Evolutionary conservation across 2,329 filamentous ascomycete genomes (phyloP), one percentile per base, ranked within the genome.

Genomic region (Aspergillus amoenus): DNA sequence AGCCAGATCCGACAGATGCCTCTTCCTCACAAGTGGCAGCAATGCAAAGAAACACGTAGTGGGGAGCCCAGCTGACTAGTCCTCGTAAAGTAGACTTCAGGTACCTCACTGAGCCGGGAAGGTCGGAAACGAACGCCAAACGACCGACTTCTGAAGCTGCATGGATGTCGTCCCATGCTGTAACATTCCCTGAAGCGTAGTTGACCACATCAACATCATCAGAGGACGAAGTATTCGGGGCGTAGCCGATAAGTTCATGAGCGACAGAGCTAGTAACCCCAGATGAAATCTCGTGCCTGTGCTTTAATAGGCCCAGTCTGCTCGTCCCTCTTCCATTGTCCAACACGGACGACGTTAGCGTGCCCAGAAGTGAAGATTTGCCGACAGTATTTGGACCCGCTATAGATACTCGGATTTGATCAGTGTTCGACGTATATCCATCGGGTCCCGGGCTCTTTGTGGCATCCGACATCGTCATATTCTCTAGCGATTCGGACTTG

Each of bases 161-260:
- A 71, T 99, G 94, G 52, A 97, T 94, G 70, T 97, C 93, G 52
- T 90, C 87, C 94, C 94, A 99, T 0, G 92, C 93, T 57, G 91
- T 90, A 46, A 97, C 88, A 69, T 96, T 91, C 13, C 87, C 88
- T 58, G 89, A 88, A 3, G 90, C 88, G 71, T 95, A 97, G 70
- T 96, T 97, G 67, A 96, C 67, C 50, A 80, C 72, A 30, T 69
- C 80, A 40, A 94, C 78, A 17, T 79, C 72, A 7, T 58, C 56
- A 6, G 60, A 52, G 9, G 63, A 40, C 5, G 63, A 45, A 3
- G 55, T 44, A 37, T 57, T 60, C 6, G 66, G 62, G 42, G 83
- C 81, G 71, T 97, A 99, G 7, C 94, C 94, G 60, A 99, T 84
- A 9, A 99, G 81, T 72, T 97, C 94, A 68, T 97, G 93, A 0